Base-by-base conservation (phyloP, 345 rosid species). In the Lepidium sativum region DNA sequence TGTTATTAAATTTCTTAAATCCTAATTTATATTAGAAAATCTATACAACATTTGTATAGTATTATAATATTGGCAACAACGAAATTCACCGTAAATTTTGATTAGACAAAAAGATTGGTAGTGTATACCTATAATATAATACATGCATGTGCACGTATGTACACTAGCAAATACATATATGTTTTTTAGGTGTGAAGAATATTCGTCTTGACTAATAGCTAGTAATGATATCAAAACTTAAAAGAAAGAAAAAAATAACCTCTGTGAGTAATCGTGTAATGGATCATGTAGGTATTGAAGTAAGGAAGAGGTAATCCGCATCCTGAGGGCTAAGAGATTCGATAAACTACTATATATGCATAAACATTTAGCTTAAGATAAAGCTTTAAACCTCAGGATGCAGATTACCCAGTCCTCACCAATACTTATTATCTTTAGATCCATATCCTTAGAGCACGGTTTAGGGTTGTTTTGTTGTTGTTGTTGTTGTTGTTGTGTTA, bases 301-400 rank as follows among this genome's bases (percentile, higher is more conserved):
- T 54, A 32, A 73, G 68, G 72, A 73, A 44, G 72, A 66, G 77
- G 77, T 73, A 73, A 73, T 73, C 77, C 68, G 57, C 77, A 73
- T 73, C 72, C 77, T 72, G 77, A 66, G 52, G 72, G 60, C 21
- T 59, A 66, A 66, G 59, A 73, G 44, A 38, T 51, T 42, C 35
- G 18, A 2, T 18, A 41, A 47, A 45, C 15, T 0, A 7, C 31
- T 27, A 25, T 17, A 53, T 10, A 21, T 33, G 29, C 16, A 0
- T 63, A 49, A 8, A 4, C 18, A 50, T 20, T 3, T 37, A 54
- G 14, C 20, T 10, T 63, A 8, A 11, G 1, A 27, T 27, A 16
- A 44, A 15, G 38, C n/a, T 67, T 65, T 73, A 60, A 73, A 73
- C 77, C 77, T 73, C 77, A 73, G 72, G 77, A 67, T 73, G 77